phyloP scores from a whole-genome alignment of 345 rosid species.

The Gossypium stocksii region DNA sequence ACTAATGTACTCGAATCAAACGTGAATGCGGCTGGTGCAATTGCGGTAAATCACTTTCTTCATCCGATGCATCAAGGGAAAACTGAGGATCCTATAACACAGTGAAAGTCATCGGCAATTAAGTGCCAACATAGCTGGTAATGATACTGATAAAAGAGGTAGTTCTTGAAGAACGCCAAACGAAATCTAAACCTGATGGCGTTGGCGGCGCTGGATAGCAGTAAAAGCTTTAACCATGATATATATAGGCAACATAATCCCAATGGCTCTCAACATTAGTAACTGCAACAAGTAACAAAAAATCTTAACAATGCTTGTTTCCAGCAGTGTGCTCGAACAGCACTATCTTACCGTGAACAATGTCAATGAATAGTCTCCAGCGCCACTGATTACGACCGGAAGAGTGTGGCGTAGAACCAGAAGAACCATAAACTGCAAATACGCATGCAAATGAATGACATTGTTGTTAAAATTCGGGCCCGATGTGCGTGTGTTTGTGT shows the following conservation, averaged over 20 bases:
- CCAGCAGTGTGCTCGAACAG: not conserved
- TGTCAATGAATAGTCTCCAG: constrained; percentile 49
- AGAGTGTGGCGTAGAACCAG: constrained; percentile 71
- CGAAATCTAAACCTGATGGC: constrained; percentile 33
- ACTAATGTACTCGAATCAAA: constrained; percentile 19
- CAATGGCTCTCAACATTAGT: constrained; percentile 48
- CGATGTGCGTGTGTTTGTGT: not conserved
- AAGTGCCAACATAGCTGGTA: not conserved
- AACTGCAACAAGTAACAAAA: constrained; percentile 34
- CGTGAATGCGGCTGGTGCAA: constrained; percentile 27
- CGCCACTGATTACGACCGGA: constrained; percentile 52
- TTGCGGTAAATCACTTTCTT: constrained; percentile 44
- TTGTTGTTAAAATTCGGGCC: not conserved
- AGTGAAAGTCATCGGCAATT: not conserved
- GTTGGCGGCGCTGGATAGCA: constrained; percentile 41
- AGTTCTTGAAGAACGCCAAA: not conserved
- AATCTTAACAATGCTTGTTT: not conserved
- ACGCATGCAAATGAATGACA: not conserved
- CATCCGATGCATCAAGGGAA: constrained; percentile 27
- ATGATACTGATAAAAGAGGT: not conserved
- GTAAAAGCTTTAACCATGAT: constrained; percentile 47
- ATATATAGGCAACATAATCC: constrained; percentile 60
- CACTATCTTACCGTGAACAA: constrained; percentile 41
- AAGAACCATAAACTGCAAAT: constrained; percentile 62
- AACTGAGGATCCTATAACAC: constrained; percentile 27